Evolutionary conservation across 106 monocot genomes (phyloP).

Genomic region (Acorus gramineus): DNA sequence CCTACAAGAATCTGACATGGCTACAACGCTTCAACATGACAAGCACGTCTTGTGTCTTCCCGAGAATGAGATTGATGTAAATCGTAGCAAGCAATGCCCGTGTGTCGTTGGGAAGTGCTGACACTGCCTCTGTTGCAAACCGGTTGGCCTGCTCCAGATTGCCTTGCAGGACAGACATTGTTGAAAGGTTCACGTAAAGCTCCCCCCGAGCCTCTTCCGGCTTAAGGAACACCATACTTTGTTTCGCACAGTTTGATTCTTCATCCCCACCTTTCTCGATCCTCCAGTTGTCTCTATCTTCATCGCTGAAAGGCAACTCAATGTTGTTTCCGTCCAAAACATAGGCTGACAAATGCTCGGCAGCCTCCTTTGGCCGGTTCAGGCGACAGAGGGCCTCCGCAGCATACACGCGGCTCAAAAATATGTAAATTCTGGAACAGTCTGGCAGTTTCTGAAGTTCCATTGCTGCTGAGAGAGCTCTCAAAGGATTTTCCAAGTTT

Average conservation of each 20-base stretch:
- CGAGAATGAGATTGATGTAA: conserved; percentile 9
- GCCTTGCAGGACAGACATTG: conserved; percentile 45
- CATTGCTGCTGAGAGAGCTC: conserved; percentile 44
- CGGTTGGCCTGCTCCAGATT: conserved; percentile 48
- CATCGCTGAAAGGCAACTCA: conserved; percentile 49
- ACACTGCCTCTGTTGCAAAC: conserved; percentile 31
- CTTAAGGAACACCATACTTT: conserved; percentile 6
- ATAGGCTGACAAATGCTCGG: conserved; percentile 45
- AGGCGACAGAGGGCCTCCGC: conserved; percentile 85
- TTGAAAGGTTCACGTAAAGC: conserved; percentile 41
- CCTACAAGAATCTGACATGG: conserved; percentile 12
- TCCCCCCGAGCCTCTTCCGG: conserved; percentile 56
- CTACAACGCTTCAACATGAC: conserved; percentile 10
- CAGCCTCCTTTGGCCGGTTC: conserved; percentile 60
- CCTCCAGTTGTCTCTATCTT: conserved; percentile 41
- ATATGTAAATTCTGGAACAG: conserved; percentile 58
- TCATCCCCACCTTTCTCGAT: conserved; percentile 40
- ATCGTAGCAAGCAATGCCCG: neutral
- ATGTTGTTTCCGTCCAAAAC: conserved; percentile 21
- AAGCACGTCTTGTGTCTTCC: conserved; percentile 1
- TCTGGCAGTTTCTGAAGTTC: conserved; percentile 41
- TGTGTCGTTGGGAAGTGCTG: conserved; percentile 17
- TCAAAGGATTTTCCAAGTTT: conserved; percentile 50
- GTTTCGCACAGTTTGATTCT: conserved; percentile 25
- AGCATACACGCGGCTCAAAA: conserved; percentile 67